A percentile compares a stretch with the other conserved stretches of the same genome.
Evolutionary conservation across 805 yeast genomes (phyloP).

Genomic region (Priceomyces castillae): DNA sequence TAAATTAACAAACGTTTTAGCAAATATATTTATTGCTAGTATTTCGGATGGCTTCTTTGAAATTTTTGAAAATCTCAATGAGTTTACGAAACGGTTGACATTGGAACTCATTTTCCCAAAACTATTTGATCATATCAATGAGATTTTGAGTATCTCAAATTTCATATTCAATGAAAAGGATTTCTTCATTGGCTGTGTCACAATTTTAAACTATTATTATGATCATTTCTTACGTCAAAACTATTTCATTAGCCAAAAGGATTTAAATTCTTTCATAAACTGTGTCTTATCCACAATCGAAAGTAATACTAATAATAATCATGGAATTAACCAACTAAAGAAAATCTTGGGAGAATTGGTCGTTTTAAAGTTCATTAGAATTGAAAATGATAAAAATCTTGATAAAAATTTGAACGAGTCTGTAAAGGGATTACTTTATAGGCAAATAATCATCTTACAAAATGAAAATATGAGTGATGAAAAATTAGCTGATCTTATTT

Average conservation of each 20-base stretch:
- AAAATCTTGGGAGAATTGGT: constrained; percentile 26
- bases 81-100: constrained; percentile 33
- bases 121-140: constrained; percentile 34
- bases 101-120: constrained; percentile 35
- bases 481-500: constrained; percentile 32
- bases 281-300: constrained; percentile 36
- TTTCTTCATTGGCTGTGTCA: constrained; percentile 22
- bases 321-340: constrained; percentile 16
- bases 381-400: constrained; percentile 14
- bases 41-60: constrained; percentile 20
- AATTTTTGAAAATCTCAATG: constrained; percentile 26
- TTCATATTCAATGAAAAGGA: constrained; percentile 35
- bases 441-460: constrained; percentile 33
- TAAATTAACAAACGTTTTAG: constrained; percentile 29
- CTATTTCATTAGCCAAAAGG: constrained; percentile 19
- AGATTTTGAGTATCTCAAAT: constrained; percentile 30
- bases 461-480: constrained; percentile 30
- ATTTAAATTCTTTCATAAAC: constrained; percentile 24
- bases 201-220: constrained; percentile 26
- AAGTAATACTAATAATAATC: constrained; percentile 8
- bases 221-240: constrained; percentile 28
- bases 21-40: constrained; percentile 35
- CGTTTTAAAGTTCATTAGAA: constrained; percentile 24
- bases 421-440: constrained; percentile 28
- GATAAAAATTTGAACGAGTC: constrained; percentile 16